Conservation (phyloP, 1,139 yeast species). For the Hanseniaspora gamundiae region DNA sequence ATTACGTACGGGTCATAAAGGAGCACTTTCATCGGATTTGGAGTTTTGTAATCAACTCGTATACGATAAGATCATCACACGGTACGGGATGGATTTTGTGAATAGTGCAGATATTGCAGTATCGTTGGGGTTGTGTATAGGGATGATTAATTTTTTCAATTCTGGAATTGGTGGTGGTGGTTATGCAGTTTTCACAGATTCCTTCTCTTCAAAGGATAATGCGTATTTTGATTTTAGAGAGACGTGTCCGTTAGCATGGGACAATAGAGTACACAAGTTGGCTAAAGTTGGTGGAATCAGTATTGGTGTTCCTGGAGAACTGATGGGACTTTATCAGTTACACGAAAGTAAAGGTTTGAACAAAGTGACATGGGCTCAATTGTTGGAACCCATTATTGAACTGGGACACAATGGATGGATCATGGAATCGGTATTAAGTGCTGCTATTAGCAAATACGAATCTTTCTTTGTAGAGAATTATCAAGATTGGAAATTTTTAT, state of each 20-base stretch:
- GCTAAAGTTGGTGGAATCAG: slow-evolving; percentile 77
- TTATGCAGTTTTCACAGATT: slow-evolving; percentile 42
- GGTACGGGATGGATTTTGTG: slow-evolving; percentile 33
- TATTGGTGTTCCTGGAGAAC: slow-evolving; percentile 80
- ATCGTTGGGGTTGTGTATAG: slow-evolving; percentile 80
- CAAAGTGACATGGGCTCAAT: slow-evolving; percentile 53
- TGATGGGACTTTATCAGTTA: slow-evolving; percentile 63
- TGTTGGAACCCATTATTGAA: slow-evolving; percentile 63
- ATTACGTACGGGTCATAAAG: slow-evolving; percentile 32
- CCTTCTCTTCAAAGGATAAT: slow-evolving; percentile 30
- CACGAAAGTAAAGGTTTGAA: slow-evolving; percentile 58
- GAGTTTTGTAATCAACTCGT: slow-evolving; percentile 65
- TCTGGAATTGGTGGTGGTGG: slow-evolving; percentile 95
- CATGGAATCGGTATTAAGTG: slow-evolving; percentile 39
- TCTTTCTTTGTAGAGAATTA: slow-evolving; percentile 25
- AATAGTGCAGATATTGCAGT: slow-evolving; percentile 93
- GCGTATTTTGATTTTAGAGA: slow-evolving; percentile 80
- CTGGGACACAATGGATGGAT: slow-evolving; percentile 59
- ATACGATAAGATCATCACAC: slow-evolving; percentile 35
- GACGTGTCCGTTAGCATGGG: slow-evolving; percentile 58
- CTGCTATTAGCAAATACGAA: slow-evolving; percentile 28
- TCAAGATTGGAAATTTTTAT: slow-evolving; percentile 41
- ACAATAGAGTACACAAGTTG: slow-evolving; percentile 28
- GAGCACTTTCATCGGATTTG: slow-evolving; percentile 71
- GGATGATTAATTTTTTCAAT: slow-evolving; percentile 68